Evolutionary conservation across 352 stramenopile genomes (phyloP), one percentile per base, ranked within the genome.

Genomic region (Elongisporangium anandrum): DNA sequence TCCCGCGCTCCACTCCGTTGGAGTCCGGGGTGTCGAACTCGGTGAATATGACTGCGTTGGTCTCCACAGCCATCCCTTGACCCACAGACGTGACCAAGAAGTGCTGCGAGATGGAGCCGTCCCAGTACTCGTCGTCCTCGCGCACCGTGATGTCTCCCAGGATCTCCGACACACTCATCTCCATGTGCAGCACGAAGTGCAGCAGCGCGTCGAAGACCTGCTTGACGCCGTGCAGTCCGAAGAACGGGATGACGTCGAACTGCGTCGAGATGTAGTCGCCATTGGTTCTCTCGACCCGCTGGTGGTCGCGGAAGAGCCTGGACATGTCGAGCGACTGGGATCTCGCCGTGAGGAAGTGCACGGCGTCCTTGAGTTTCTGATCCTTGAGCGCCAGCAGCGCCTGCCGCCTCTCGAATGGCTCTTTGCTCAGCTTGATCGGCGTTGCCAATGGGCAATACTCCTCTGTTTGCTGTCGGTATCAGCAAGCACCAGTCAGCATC

Each of bases 221-320:
- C 29, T 73, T 73, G 49, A 75, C 56, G 20, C 52, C 68, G 16
- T 48, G 48, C 29, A 70, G 49, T 4, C 57, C 67, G 13, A 64
- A 57, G 49, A 86, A 63, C 19, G 76, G 73, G n/a, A 70, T 81
- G 20, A 83, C 68, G 58, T 86, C 76, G 48, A 81, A 83, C 34
- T 69, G 61, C 19, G 68, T 49, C 19, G 69, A 45, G 50, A 57
- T 72, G 21, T 72, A 62, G 52, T 78, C 72, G n/a, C 64, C 63
- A 29, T 75, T 66, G 16, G 34, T 57, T n/a, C 56, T 64, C 56
- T 73, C 68, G 20, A 76, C 77, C 15, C 69, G 65, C 61, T 81
- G 73, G 7, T 66, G 53, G 22, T 81, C 71, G 24, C 66, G 64
- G 22, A 72, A 79, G 29, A 77, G 53, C 15, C 60, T 66, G 8